These are phyloP conservation scores for Ailanthus altissimus DNA, from an alignment of 345 rosid species.

Conservation along the genomic window DNA sequence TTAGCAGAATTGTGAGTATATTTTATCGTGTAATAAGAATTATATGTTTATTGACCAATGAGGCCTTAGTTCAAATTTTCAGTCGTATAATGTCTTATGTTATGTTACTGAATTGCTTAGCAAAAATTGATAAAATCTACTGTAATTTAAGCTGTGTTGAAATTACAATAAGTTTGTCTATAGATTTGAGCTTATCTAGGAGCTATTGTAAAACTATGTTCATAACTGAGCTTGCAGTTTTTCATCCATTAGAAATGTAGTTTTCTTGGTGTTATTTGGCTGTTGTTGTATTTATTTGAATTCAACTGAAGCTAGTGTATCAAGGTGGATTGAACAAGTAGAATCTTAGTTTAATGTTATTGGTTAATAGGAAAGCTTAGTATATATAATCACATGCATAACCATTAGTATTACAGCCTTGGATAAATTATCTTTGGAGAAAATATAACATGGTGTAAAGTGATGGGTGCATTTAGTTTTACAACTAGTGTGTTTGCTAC, in stretches of 20 bases:
- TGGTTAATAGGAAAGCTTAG: background rate
- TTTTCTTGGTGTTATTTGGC: background rate
- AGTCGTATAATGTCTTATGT: background rate
- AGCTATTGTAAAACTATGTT: background rate
- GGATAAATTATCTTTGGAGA: background rate
- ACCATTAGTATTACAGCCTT: background rate
- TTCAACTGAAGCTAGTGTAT: constrained; percentile 3
- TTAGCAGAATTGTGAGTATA: background rate
- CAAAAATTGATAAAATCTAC: background rate
- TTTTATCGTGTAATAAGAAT: background rate
- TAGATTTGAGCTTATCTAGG: background rate
- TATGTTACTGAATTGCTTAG: background rate
- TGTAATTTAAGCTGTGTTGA: background rate
- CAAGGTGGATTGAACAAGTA: background rate
- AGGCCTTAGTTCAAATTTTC: background rate
- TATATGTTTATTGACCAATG: background rate
- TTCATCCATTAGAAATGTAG: background rate
- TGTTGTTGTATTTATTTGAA: background rate
- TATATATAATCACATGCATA: background rate
- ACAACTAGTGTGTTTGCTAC: background rate
- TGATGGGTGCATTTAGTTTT: too few species aligned
- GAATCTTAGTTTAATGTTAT: background rate
- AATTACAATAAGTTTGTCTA: background rate
- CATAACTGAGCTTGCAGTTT: background rate
- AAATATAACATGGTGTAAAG: background rate